These are phyloP conservation scores for Russula sp. DNA, from an alignment of 768 basidiomycete species.

Conservation along the genomic window DNA sequence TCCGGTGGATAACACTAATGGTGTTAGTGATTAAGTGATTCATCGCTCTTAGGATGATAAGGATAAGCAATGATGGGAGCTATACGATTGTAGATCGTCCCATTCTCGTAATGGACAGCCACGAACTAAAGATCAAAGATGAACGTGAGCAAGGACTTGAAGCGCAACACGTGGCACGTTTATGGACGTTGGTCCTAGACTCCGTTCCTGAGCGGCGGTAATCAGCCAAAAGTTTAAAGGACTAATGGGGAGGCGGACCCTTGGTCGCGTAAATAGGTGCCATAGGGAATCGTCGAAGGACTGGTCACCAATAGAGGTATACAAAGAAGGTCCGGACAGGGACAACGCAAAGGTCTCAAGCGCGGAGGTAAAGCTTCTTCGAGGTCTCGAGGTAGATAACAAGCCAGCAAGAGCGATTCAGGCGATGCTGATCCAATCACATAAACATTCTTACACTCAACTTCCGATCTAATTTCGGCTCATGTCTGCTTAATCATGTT, in stretches of 20 bases:
- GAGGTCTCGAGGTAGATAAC: neutral
- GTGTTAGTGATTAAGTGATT: neutral
- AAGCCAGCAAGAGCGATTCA: neutral
- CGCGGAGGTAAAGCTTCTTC: neutral
- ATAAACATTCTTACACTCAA: neutral
- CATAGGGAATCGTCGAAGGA: neutral
- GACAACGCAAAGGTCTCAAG: neutral
- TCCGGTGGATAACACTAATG: neutral
- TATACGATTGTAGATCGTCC: neutral
- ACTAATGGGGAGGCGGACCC: neutral
- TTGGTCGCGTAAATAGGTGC: neutral
- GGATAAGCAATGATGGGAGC: neutral
- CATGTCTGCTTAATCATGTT: neutral
- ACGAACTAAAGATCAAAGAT: neutral
- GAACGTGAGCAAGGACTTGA: neutral
- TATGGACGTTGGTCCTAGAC: neutral
- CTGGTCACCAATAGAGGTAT: neutral
- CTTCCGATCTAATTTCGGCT: neutral
- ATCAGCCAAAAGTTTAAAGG: conserved; percentile 14
- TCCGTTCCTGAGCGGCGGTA: conserved; percentile 5
- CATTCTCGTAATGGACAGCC: neutral
- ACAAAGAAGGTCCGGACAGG: neutral
- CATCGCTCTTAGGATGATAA: neutral
- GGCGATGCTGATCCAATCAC: conserved; percentile 4
- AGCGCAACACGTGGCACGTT: conserved; percentile 4